phyloP scores from a whole-genome alignment of 371 early-diverging fungal genomes.

The Cladochytrium tenue region DNA sequence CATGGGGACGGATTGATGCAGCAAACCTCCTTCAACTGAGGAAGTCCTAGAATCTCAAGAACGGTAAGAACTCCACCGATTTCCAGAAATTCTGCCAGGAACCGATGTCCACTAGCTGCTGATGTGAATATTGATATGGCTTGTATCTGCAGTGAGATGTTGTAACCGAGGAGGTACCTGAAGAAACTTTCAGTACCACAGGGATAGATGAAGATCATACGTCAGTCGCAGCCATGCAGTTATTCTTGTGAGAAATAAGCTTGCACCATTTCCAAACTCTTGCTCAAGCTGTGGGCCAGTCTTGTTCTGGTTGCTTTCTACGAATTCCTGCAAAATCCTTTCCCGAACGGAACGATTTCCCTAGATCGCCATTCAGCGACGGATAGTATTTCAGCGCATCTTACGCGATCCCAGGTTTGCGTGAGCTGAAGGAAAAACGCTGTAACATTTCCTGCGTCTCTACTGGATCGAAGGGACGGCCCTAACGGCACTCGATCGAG shows the following conservation, averaged over 20 bases:
- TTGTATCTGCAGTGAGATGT: conserved; percentile 46
- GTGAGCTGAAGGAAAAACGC: conserved; percentile 40
- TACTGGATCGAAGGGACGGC: too few relatives aligned
- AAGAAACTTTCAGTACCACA: background rate
- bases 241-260: conserved; percentile 54
- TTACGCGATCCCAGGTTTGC: conserved; percentile 48
- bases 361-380: conserved; percentile 12
- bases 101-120: conserved; percentile 51
- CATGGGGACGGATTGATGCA: background rate
- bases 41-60: conserved; percentile 49
- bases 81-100: conserved; percentile 59
- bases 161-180: conserved; percentile 51
- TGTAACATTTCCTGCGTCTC: conserved; percentile 3
- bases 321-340: conserved; percentile 52
- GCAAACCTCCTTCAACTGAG: conserved; percentile 53
- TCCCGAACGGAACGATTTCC: conserved; percentile 47
- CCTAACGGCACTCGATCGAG: too few relatives aligned
- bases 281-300: conserved; percentile 58
- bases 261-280: conserved; percentile 58
- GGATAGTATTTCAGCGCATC: background rate
- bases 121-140: conserved; percentile 56
- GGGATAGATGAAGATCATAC: conserved; percentile 16
- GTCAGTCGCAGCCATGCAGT: conserved; percentile 58
- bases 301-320: conserved; percentile 43
- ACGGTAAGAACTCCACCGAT: conserved; percentile 60